Evolutionary conservation across 108 stramenopile genomes (phyloP).

Genomic region (Chaetoceros tenuissimus): DNA sequence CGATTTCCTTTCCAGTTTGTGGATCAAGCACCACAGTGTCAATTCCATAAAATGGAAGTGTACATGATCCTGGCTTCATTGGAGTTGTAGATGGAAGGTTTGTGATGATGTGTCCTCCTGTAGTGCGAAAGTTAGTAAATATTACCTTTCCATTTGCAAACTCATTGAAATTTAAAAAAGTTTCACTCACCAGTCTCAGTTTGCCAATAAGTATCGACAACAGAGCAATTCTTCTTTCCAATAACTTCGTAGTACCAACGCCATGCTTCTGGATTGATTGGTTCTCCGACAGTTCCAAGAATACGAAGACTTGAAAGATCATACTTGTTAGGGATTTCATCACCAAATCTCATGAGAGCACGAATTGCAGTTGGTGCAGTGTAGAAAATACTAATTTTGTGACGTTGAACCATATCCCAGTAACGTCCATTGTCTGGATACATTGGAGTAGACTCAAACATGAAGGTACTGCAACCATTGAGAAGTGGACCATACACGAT

Average conservation of each 20-base stretch:
- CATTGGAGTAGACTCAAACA: constrained; percentile 78
- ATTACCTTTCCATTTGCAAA: too few species aligned
- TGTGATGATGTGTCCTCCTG: constrained; percentile 74
- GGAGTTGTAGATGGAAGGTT: constrained; percentile 76
- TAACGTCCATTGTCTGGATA: constrained; percentile 80
- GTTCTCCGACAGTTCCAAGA: constrained; percentile 82
- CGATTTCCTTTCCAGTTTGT: constrained; percentile 42
- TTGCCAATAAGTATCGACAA: constrained; percentile 90
- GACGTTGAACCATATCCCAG: constrained; percentile 67
- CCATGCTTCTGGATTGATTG: constrained; percentile 90
- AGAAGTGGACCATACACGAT: constrained; percentile 80
- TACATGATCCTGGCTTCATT: constrained; percentile 78
- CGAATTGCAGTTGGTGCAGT: constrained; percentile 89
- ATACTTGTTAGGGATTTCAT: constrained; percentile 60
- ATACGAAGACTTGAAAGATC: constrained; percentile 67
- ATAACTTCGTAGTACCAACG: constrained; percentile 77
- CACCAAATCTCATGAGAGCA: constrained; percentile 72
- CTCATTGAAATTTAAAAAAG: too few species aligned
- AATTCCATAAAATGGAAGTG: constrained; percentile 78
- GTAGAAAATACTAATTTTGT: constrained; percentile 72
- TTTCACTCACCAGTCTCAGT: constrained; percentile 73
- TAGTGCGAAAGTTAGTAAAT: constrained; percentile 76
- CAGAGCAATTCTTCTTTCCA: constrained; percentile 58
- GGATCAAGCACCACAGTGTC: constrained; percentile 66
- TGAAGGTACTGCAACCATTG: constrained; percentile 64